Percentiles rank a stretch among this genome's conserved stretches.
These are phyloP conservation scores for Amanita molliuscula DNA, from an alignment of 768 basidiomycete species.

Conservation along the genomic window DNA sequence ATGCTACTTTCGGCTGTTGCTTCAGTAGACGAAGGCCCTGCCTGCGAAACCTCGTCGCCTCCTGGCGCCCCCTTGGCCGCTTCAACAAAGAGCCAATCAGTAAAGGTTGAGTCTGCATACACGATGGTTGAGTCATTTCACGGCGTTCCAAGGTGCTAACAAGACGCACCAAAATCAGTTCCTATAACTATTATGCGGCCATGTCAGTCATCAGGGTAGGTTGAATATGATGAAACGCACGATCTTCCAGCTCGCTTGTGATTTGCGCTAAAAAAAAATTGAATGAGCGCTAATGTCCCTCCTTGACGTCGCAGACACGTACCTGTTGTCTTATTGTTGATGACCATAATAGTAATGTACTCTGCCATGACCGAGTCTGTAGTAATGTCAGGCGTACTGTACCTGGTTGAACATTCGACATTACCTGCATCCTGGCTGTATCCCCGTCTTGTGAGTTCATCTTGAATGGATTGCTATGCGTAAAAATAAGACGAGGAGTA, in stretches of 20 bases:
- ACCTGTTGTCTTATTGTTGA: slow-evolving; percentile 83
- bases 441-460: slow-evolving; percentile 67
- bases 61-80: slow-evolving; percentile 62
- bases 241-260: slow-evolving; percentile 77
- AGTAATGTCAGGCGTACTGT: slow-evolving; percentile 9
- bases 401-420: slow-evolving; percentile 15
- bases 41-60: slow-evolving; percentile 29
- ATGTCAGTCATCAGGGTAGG: slow-evolving; percentile 1
- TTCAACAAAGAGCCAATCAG: slow-evolving; percentile 80
- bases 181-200: slow-evolving; percentile 48
- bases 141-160: neutral
- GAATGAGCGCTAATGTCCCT: slow-evolving; percentile 1
- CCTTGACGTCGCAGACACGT: slow-evolving; percentile 15
- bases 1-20: slow-evolving; percentile 19
- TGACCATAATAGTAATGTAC: slow-evolving; percentile 92
- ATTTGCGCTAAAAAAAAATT: slow-evolving; percentile 55
- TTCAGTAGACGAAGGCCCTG: slow-evolving; percentile 25
- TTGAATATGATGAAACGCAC: slow-evolving; percentile 27
- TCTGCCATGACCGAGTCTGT: slow-evolving; percentile 87
- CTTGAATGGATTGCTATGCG: slow-evolving; percentile 62
- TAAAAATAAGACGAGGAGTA: slow-evolving; percentile 10
- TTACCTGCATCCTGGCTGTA: slow-evolving; percentile 70
- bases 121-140: slow-evolving; percentile 4
- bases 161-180: slow-evolving; percentile 59
- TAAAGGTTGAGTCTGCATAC: slow-evolving; percentile 64